Evolutionary conservation across 139 green algal genomes (phyloP), one percentile per base, ranked within the genome.

Genomic region (Desmodesmus armatus): DNA sequence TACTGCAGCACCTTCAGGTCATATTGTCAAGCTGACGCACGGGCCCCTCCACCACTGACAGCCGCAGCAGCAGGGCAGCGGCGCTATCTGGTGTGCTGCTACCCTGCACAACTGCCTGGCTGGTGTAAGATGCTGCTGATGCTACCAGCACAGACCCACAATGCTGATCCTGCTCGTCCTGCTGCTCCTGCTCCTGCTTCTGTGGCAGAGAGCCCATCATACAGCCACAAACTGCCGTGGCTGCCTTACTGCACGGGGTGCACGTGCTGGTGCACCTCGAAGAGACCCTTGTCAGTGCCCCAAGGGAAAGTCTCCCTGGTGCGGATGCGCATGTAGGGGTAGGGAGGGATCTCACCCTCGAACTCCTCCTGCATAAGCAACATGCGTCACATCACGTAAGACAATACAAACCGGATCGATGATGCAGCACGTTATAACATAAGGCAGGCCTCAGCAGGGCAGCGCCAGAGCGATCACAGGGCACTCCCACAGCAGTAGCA

Each of bases 241-340:
- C n/a, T n/a, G n/a, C n/a, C n/a, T n/a, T n/a, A n/a, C n/a, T n/a
- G n/a, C n/a, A n/a, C n/a, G n/a, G n/a, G n/a, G n/a, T n/a, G n/a
- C n/a, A 72, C 55, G 37, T 40, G 33, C 19, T 21, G 47, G 76
- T 82, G 76, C 23, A 82, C 25, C 76, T 82, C 76, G 2, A 82
- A 82, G 35, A 72, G 37, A 41, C 76, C 76, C 25, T 3, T 4
- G 25, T 71, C 53, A n/a, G n/a, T n/a, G 3, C 76, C 76, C 76
- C 76, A 82, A 35, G 78, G 78, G 60, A 41, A 15, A 2, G 66
- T 70, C 19, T 29, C 40, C 7, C 78, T 62, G 5, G 78, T 84
- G 78, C 78, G 78, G 0, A 84, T 77, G 33, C 78, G 62, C 78
- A 84, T 66, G 41, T 84, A 84, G 25, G 78, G 78, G 63, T 84